These are phyloP conservation scores for Ceratocystis harringtonii DNA, from an alignment of 2,329 filamentous ascomycete genomes.

Conservation along the genomic window DNA sequence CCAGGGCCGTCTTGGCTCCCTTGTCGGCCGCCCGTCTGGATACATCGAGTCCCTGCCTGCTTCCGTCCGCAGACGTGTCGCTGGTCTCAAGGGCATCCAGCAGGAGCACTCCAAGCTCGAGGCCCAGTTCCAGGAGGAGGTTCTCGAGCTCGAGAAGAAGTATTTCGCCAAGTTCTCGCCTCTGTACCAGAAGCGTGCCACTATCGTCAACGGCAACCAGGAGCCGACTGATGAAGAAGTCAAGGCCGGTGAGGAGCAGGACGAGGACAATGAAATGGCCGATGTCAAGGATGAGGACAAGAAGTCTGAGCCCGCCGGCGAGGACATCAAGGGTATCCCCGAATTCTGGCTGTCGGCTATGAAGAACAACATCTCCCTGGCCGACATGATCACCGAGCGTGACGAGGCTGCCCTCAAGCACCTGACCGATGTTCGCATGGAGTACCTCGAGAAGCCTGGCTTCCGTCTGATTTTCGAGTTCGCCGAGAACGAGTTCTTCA, in stretches of 20 bases:
- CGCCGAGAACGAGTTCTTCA: constrained; percentile 87
- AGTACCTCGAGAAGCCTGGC: constrained; percentile 94
- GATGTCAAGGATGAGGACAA: constrained; percentile 43
- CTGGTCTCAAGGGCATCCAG: constrained; percentile 92
- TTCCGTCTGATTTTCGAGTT: constrained; percentile 99
- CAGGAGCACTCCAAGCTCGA: constrained; percentile 98
- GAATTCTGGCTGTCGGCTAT: constrained; percentile 99
- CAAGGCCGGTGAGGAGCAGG: constrained; percentile 66
- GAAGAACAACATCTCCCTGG: constrained; percentile 97
- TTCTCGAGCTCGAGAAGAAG: constrained; percentile 96
- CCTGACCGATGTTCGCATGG: constrained; percentile 90
- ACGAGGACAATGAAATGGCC: constrained; percentile 51
- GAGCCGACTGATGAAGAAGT: constrained; percentile 85
- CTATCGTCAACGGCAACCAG: constrained; percentile 72
- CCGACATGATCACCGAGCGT: constrained; percentile 96
- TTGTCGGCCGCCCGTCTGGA: constrained; percentile 88
- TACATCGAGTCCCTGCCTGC: constrained; percentile 93
- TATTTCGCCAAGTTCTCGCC: constrained; percentile 98
- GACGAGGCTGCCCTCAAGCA: constrained; percentile 88
- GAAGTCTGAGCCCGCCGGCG: constrained; percentile 33
- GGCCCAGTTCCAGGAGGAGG: constrained; percentile 96
- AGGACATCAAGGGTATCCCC: constrained; percentile 63
- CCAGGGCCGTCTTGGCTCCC: constrained; percentile 82
- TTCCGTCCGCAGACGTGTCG: constrained; percentile 79
- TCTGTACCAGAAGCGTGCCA: constrained; percentile 85